Evolutionary conservation across 345 rosid genomes (phyloP).

Genomic region (Euphorbia peplus): DNA sequence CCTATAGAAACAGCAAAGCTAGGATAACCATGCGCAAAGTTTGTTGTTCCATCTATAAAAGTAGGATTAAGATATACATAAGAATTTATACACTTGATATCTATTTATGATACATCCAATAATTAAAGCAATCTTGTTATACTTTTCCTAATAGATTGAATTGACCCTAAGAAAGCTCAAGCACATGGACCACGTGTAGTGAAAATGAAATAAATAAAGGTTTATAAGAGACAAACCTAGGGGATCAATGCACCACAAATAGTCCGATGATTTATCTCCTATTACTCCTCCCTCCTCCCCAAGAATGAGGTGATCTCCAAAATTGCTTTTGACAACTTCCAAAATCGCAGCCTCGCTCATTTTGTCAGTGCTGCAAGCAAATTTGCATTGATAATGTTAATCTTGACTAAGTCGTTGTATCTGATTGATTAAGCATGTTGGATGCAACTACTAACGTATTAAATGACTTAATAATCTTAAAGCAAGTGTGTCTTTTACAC

Average conservation of each 20-base stretch:
- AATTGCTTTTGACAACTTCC: conserved; percentile 69
- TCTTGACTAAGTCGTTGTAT: conserved; percentile 10
- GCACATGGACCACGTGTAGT: neutral
- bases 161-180: neutral
- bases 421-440: neutral
- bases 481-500: neutral
- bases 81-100: neutral
- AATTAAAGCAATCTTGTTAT: neutral
- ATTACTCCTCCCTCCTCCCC: conserved; percentile 95
- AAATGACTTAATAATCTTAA: neutral
- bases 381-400: conserved; percentile 19
- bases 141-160: neutral
- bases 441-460: neutral
- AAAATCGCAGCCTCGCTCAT: conserved; percentile 84
- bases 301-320: conserved; percentile 82
- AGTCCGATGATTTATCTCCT: conserved; percentile 78
- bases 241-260: conserved; percentile 98
- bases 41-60: conserved; percentile 85
- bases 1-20: conserved; percentile 97
- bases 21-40: conserved; percentile 94
- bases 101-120: neutral
- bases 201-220: neutral
- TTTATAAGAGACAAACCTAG: conserved; percentile 52
- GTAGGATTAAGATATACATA: neutral
- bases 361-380: conserved; percentile 78